Evolutionary conservation across 1,284 basidiomycete species (phyloP), one percentile per base, ranked within the genome.

Genomic region (Tremellales sp.): DNA sequence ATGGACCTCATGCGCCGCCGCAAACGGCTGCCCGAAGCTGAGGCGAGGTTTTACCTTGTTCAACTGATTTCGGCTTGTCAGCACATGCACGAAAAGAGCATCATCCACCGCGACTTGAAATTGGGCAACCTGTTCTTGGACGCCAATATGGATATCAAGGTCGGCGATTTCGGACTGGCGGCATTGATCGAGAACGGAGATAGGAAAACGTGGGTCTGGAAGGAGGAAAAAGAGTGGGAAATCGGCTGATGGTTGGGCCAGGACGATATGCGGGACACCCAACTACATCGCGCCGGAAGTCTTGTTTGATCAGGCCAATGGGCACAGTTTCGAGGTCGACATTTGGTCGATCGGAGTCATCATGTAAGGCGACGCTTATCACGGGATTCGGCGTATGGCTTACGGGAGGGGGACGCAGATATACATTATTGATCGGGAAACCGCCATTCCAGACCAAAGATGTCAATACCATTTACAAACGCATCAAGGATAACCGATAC

Each of bases 261-360:
- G 78, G 63, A 98, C 94, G 0, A 94, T 97, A 40, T 97, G 94
- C 62, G 95, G 94, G 5, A 98, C 94, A 1, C 95, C 94, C 1
- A 97, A 98, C 70, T 97, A 98, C 71, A 97, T 98, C 58, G 95
- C 95, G 0, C 95, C 94, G 0, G 94, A 98, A 69, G 92, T 98
- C 27, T 75, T 98, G 51, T 97, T 97, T 70, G 92, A 97, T 69
- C 89, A 87, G 35, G 88, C 85, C 22, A 93, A 92, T 58, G 92
- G 94, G 0, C 94, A 98, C 73, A 92, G 88, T 67, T 98, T 97
- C 64, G 94, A 97, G 74, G 94, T 97, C 28, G 94, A 98, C 66
- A 87, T 93, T 8, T 98, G 94, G 95, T 91, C 87, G 5, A 86
- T 95, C 43, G 95, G 94, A 10, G 94, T 98, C 43, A 97, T 98